Evolutionary conservation across 768 basidiomycete species (phyloP), one percentile per base, ranked within the genome.

Genomic region (Phanerodontia chrysosporium): DNA sequence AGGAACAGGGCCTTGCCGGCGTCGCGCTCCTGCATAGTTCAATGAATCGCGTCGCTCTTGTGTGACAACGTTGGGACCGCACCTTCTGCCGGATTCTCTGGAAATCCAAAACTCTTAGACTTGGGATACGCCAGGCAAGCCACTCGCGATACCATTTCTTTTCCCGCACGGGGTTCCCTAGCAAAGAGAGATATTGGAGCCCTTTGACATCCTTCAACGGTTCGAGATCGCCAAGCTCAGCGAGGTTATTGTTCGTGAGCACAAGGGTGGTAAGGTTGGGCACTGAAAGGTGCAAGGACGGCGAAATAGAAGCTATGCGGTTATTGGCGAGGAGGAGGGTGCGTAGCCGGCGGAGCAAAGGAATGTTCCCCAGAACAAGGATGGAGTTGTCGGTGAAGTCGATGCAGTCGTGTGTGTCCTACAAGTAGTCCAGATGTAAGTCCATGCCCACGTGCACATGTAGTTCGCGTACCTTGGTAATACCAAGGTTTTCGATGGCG

Each of bases 141-240:
- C 93, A 96, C 78, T 93, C 91, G 78, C 92, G 90, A 79, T 95
- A 96, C 85, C 89, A 92, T 83, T 93, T 92, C 81, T 90, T 90
- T 78, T 94, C 89, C 70, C 81, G 77, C 30, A 95, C 90, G 57
- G 94, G 92, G 66, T 91, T 91, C 24, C 91, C 92, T 63, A 91
- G 65, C 64, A 95, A 74, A 36, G 84, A 85, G 52, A 96, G 72
- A 69, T 86, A 92, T 70, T 86, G 83, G 64, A 96, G 83, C 36
- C 80, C 77, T 69, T 78, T 84, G 57, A 92, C 72, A 66, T 91
- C 89, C 70, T 84, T 89, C 53, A 93, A 78, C 22, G 92, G 85
- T 66, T 93, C 90, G 46, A 94, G 83, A 69, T 94, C 92, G 22
- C 92, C 92, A 30, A 93, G 79, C 70, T 94, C 92, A 49, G 77